Conservation (phyloP, 2,329 filamentous ascomycete genomes). For the Trichoderma oligosporum region DNA sequence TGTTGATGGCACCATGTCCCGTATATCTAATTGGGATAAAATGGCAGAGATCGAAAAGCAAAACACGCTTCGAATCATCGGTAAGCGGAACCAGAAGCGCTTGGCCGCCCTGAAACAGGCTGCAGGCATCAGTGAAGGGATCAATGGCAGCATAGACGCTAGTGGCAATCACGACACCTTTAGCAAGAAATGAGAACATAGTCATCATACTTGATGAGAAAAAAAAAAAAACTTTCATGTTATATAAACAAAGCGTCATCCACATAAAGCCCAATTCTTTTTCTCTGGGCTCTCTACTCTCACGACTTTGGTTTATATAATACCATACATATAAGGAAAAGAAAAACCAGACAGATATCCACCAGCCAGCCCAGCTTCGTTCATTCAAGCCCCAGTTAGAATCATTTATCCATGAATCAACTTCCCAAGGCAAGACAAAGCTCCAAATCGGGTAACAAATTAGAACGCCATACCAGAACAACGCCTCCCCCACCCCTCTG, state of each 20-base stretch:
- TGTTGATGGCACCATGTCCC: slow-evolving; percentile 64
- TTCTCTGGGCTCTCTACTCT: slow-evolving; percentile 6
- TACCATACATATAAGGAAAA: slow-evolving; percentile 8
- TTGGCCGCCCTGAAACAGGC: slow-evolving; percentile 46
- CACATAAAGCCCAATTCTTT: slow-evolving; percentile 8
- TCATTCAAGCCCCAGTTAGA: slow-evolving; percentile 5
- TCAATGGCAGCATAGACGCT: slow-evolving; percentile 12
- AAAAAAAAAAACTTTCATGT: slow-evolving; percentile 1
- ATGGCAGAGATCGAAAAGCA: slow-evolving; percentile 66
- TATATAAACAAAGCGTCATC: slow-evolving; percentile 16
- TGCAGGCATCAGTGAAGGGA: slow-evolving; percentile 1
- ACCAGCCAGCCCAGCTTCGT: slow-evolving; percentile 10
- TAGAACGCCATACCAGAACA: slow-evolving; percentile 15
- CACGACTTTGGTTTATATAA: slow-evolving; percentile 17
- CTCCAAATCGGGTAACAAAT: not conserved
- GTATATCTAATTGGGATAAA: slow-evolving; percentile 68
- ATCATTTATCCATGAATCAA: slow-evolving; percentile 4
- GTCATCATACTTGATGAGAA: not conserved
- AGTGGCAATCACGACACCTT: slow-evolving; percentile 17
- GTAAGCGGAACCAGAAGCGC: slow-evolving; percentile 64
- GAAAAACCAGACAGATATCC: slow-evolving; percentile 1
- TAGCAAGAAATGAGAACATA: slow-evolving; percentile 8
- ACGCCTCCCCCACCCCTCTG: slow-evolving; percentile 6
- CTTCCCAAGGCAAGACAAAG: slow-evolving; percentile 10
- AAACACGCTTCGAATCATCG: slow-evolving; percentile 63